phyloP scores from a whole-genome alignment of 2,329 filamentous ascomycete species.

The Thelonectria discophora region DNA sequence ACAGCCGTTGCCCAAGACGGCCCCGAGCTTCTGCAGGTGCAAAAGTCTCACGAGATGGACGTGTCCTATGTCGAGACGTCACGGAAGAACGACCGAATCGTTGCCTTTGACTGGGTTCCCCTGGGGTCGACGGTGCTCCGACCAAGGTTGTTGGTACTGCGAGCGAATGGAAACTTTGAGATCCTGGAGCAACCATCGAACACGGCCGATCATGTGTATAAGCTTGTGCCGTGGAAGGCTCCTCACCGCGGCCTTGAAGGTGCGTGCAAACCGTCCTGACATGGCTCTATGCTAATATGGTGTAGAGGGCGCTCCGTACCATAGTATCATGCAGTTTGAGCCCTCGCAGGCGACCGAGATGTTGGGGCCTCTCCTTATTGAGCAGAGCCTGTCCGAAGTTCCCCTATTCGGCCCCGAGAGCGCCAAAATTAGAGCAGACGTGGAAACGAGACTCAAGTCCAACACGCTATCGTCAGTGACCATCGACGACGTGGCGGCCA shows the following conservation, averaged over 20 bases:
- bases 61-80: conserved; percentile 62
- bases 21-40: conserved; percentile 67
- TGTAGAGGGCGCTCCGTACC: conserved; percentile 61
- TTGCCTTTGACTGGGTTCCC: conserved; percentile 75
- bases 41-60: conserved; percentile 69
- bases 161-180: conserved; percentile 68
- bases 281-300: conserved; percentile 27
- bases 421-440: conserved; percentile 52
- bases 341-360: conserved; percentile 61
- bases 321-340: conserved; percentile 67
- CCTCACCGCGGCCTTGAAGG: conserved; percentile 66
- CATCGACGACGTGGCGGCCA: conserved; percentile 51
- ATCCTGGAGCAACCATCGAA: conserved; percentile 69
- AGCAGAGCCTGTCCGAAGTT: conserved; percentile 62
- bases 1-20: conserved; percentile 55
- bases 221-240: conserved; percentile 68
- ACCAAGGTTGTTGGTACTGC: conserved; percentile 66
- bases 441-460: conserved; percentile 52
- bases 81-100: conserved; percentile 67
- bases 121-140: conserved; percentile 63
- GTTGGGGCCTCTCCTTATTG: conserved; percentile 63
- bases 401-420: conserved; percentile 66
- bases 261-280: conserved; percentile 39
- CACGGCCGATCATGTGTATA: conserved; percentile 66
- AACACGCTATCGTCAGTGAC: conserved; percentile 45